A percentile compares a stretch with the other conserved stretches of the same genome.
phyloP scores from a whole-genome alignment of 805 yeast genomes.

The Saturnispora quitensis region DNA sequence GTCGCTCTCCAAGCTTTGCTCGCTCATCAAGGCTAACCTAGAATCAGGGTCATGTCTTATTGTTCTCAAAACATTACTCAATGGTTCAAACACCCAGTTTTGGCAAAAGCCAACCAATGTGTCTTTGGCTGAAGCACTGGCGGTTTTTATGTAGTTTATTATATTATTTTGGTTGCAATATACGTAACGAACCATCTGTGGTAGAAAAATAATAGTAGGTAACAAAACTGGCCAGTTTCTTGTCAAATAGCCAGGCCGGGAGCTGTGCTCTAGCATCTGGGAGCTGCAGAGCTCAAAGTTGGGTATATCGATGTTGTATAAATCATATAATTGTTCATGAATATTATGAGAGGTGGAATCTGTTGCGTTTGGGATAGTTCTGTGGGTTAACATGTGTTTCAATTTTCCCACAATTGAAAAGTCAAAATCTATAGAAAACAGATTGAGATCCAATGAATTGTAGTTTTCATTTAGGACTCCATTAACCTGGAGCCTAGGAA shows the following conservation, averaged over 20 bases:
- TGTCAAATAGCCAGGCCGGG: slow-evolving; percentile 9
- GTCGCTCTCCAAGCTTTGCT: slow-evolving; percentile 71
- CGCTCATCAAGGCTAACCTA: slow-evolving; percentile 67
- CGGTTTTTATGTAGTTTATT: slow-evolving; percentile 26
- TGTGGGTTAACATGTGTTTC: not conserved
- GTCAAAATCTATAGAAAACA: not conserved
- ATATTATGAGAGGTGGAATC: not conserved
- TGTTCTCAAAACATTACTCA: slow-evolving; percentile 61
- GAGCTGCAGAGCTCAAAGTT: not conserved
- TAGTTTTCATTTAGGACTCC: not conserved
- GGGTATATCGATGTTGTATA: slow-evolving; percentile 1
- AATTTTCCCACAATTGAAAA: slow-evolving; percentile 6
- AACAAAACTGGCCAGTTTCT: slow-evolving; percentile 10
- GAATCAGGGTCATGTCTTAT: slow-evolving; percentile 76
- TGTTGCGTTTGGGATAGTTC: not conserved
- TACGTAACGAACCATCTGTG: slow-evolving; percentile 31
- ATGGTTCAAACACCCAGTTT: slow-evolving; percentile 81
- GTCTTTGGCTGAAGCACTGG: slow-evolving; percentile 52
- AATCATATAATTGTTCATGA: slow-evolving; percentile 1
- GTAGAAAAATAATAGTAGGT: slow-evolving; percentile 1
- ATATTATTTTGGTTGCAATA: slow-evolving; percentile 50
- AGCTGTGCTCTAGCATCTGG: not conserved
- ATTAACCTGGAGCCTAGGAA: slow-evolving; percentile 22
- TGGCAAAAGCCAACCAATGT: slow-evolving; percentile 56
- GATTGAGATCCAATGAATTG: not conserved